Base-by-base conservation (phyloP, 108 stramenopile genomes). In the Schizochytrium sp. region DNA sequence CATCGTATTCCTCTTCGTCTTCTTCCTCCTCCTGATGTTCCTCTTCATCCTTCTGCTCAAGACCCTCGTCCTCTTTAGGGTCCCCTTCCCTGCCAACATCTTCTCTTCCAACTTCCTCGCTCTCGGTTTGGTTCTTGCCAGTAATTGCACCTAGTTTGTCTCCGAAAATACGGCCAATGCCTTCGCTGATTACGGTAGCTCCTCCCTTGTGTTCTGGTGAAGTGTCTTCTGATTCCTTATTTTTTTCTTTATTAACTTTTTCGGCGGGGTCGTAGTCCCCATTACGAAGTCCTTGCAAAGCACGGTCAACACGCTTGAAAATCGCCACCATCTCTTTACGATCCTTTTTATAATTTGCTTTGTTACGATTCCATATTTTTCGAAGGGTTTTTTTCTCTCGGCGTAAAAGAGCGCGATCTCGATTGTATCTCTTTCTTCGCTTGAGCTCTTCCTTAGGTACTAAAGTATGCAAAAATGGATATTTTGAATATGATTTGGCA, bases 271-370 rank as follows among this genome's bases (percentile, higher is more conserved):
- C 64, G 40, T 69, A 8, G 0, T 38, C 64, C 28, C 44, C 64
- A 44, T 0, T 69, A 44, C 28, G 64, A 69, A 69, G 40, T 0
- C 19, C 10, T 40, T 83, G 76, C 5, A 83, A 42, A 0, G 53
- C 50, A 83, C 76, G 76, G 28, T 83, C 76, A 53, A 83, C 55
- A 5, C 53, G 76, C 53, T 83, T 83, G 3, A 55, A 83, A 38
- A 83, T 47, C 10, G 47, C 5, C 49, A 83, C 55, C 15, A 28
- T 55, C 38, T 55, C 53, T 5, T 40, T 17, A 10, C 76, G 47
- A n/a, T 83, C 40, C 47, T 28, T 10, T 0, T 83, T 83, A 53
- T 55, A 83, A 10, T 17, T 12, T 0, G 76, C 28, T 50, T 5
- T 13, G 47, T 83, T 83, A 0, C 53, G 47, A 2, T 49, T 55